A percentile compares a stretch with the other conserved stretches of the same genome.
phyloP scores from a whole-genome alignment of 257 asterid species.

The Ocimum tenuiflorum region DNA sequence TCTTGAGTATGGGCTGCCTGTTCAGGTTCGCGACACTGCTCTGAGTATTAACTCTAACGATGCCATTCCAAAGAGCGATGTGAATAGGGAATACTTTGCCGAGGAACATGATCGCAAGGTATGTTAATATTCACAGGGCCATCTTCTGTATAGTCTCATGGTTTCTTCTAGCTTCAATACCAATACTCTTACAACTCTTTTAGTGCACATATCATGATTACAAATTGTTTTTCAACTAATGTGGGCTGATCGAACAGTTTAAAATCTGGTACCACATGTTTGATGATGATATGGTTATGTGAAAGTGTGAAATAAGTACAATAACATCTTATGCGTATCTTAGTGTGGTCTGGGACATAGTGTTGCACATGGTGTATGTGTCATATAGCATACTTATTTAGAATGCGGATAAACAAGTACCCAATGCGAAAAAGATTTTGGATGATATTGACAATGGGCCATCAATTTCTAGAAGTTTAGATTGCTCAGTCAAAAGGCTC shows the following conservation, averaged over 20 bases:
- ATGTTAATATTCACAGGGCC: conserved; percentile 14
- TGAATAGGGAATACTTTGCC: conserved; percentile 85
- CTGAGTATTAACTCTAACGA: conserved; percentile 77
- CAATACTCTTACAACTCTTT: neutral
- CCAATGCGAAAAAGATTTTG: neutral
- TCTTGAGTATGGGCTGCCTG: conserved; percentile 95
- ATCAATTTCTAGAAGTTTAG: neutral
- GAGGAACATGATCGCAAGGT: conserved; percentile 99
- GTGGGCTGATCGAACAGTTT: neutral
- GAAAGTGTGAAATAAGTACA: neutral
- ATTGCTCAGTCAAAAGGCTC: neutral
- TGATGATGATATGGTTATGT: neutral
- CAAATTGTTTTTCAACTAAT: neutral
- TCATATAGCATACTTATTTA: neutral
- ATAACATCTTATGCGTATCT: neutral
- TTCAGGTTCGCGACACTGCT: conserved; percentile 96
- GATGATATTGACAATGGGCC: neutral
- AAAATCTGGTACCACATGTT: neutral
- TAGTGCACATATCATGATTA: neutral
- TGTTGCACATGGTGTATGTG: neutral
- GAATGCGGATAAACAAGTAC: neutral
- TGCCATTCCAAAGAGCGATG: conserved; percentile 97
- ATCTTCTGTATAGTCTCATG: neutral
- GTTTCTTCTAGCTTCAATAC: neutral
- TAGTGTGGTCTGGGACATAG: neutral